A percentile compares a stretch with the other conserved stretches of the same genome.
Conservation (phyloP, 495 filamentous ascomycete species). For the Tuber aestivum region DNA sequence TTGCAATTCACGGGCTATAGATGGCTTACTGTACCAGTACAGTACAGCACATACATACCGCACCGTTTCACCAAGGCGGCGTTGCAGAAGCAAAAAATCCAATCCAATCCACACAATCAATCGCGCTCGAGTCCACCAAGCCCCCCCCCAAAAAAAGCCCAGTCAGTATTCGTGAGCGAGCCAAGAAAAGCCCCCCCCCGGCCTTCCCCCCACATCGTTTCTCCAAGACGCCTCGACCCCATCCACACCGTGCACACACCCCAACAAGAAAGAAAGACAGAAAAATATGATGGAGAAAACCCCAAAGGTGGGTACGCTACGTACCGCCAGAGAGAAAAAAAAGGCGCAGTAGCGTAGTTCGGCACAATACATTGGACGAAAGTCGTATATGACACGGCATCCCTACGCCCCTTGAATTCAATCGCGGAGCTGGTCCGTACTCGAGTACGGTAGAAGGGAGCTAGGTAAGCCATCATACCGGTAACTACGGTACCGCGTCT, state of each 20-base stretch:
- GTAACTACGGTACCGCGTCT: too few relatives aligned
- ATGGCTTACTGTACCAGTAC: not conserved
- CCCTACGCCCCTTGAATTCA: not conserved
- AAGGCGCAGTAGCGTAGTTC: not conserved
- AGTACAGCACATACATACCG: not conserved
- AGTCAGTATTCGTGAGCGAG: too few relatives aligned
- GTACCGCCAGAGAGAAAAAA: not conserved
- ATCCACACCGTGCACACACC: too few relatives aligned
- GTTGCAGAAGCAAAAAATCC: conserved; percentile 1
- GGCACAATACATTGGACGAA: not conserved
- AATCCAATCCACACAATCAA: too few relatives aligned
- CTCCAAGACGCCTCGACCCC: too few relatives aligned
- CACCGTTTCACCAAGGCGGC: not conserved
- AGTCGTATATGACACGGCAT: not conserved
- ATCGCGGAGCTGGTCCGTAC: not conserved
- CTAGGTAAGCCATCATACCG: not conserved
- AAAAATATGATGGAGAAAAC: not conserved
- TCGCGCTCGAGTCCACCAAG: too few relatives aligned
- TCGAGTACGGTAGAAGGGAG: too few relatives aligned
- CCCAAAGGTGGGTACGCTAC: not conserved
- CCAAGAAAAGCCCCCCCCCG: too few relatives aligned
- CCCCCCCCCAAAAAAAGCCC: too few relatives aligned
- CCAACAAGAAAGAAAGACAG: not conserved
- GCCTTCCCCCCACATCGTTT: too few relatives aligned
- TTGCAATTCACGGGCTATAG: not conserved